Conservation (phyloP, 768 basidiomycete species). For the Kwoniella heveanensis region DNA sequence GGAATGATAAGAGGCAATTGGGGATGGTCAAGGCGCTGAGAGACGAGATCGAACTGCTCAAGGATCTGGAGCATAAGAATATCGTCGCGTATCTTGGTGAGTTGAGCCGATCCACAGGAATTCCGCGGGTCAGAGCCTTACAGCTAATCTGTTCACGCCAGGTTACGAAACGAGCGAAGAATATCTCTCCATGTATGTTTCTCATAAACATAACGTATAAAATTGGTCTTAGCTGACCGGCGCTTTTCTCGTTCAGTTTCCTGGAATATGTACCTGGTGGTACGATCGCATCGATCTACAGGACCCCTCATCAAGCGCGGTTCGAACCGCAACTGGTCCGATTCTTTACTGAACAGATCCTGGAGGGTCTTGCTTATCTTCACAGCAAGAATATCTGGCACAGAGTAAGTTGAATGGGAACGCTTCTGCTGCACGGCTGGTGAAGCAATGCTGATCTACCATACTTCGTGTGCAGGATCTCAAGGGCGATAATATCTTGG, state of each 20-base stretch:
- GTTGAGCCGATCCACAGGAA: constrained; percentile 4
- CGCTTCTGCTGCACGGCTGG: not conserved
- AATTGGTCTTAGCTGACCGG: constrained; percentile 23
- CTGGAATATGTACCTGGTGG: constrained; percentile 98
- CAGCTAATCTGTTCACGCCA: not conserved
- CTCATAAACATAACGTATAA: not conserved
- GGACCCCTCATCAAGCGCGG: constrained; percentile 74
- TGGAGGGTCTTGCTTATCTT: constrained; percentile 87
- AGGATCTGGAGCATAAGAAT: constrained; percentile 93
- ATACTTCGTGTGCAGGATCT: constrained; percentile 68
- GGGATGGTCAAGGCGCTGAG: constrained; percentile 87
- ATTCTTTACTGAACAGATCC: constrained; percentile 88
- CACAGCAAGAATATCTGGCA: constrained; percentile 91
- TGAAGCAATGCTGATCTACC: not conserved
- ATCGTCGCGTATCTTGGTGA: constrained; percentile 92
- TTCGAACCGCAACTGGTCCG: constrained; percentile 90
- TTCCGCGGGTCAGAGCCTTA: not conserved
- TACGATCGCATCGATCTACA: constrained; percentile 80
- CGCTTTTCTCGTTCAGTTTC: constrained; percentile 65
- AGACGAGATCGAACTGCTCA: constrained; percentile 90
- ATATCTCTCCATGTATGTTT: constrained; percentile 84
- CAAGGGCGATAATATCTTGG: constrained; percentile 97
- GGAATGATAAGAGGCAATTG: constrained; percentile 79
- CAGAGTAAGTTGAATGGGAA: constrained; percentile 63
- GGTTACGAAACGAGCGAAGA: constrained; percentile 74